Evolutionary conservation across 1,139 yeast genomes (phyloP).

Genomic region (Taphrina communis): DNA sequence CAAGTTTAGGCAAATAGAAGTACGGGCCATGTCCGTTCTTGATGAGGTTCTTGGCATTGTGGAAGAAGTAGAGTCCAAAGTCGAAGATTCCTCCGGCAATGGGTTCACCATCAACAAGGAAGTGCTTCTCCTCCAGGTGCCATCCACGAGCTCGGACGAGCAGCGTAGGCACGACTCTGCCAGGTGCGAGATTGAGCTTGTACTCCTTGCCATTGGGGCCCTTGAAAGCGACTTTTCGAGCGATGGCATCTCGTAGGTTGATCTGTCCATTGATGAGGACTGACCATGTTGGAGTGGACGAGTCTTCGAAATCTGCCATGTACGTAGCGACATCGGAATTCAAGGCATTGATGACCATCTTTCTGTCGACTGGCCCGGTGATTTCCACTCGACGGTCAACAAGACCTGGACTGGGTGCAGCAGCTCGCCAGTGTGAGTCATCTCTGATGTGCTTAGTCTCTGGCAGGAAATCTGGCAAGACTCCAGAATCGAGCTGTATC

Average conservation of each 20-base stretch:
- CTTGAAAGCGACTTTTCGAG: conserved; percentile 59
- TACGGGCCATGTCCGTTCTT: conserved; percentile 74
- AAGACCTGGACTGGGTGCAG: conserved; percentile 75
- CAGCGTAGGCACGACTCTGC: conserved; percentile 68
- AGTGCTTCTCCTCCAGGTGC: conserved; percentile 79
- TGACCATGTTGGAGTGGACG: conserved; percentile 90
- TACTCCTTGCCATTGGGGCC: conserved; percentile 64
- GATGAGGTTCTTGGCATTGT: conserved; percentile 68
- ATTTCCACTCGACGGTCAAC: conserved; percentile 78
- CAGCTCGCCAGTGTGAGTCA: conserved; percentile 79
- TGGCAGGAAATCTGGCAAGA: conserved; percentile 73
- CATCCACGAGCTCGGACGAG: conserved; percentile 87
- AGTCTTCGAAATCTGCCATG: conserved; percentile 76
- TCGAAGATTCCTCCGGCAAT: conserved; percentile 76
- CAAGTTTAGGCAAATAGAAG: conserved; percentile 81
- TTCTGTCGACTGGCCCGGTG: conserved; percentile 82
- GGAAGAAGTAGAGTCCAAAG: conserved; percentile 76
- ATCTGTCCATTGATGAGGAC: conserved; percentile 89
- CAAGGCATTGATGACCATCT: conserved; percentile 72
- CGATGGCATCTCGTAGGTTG: conserved; percentile 79
- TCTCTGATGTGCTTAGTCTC: conserved; percentile 74
- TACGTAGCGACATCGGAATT: conserved; percentile 72
- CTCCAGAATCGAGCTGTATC: conserved; percentile 67
- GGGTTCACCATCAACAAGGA: conserved; percentile 75
- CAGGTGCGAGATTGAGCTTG: conserved; percentile 58